Evolutionary conservation across 495 filamentous ascomycete species (phyloP).

Genomic region (Evernia prunastri): DNA sequence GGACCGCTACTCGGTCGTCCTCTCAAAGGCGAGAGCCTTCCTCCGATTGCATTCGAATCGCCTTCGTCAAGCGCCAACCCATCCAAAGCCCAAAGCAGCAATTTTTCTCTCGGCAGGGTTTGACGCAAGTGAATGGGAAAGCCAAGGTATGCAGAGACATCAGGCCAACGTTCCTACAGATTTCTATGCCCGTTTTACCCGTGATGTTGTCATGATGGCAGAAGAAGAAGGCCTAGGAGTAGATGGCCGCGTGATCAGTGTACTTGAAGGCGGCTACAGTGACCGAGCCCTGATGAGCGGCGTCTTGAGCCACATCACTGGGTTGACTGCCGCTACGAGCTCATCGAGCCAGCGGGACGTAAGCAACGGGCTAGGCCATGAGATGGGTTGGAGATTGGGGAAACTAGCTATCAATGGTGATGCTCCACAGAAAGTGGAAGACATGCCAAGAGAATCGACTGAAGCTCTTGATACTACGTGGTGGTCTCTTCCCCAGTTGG

Average conservation of each 20-base stretch:
- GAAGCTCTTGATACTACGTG: conserved; percentile 57
- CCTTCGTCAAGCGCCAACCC: conserved; percentile 45
- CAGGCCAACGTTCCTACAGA: conserved; percentile 91
- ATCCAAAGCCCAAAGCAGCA: conserved; percentile 62
- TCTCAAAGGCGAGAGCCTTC: conserved; percentile 74
- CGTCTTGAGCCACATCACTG: conserved; percentile 80
- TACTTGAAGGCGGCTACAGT: conserved; percentile 93
- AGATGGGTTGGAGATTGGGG: conserved; percentile 47
- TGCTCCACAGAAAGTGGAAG: neutral
- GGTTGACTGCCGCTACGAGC: conserved; percentile 29
- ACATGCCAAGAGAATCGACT: conserved; percentile 1
- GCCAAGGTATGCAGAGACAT: conserved; percentile 88
- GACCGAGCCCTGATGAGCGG: conserved; percentile 83
- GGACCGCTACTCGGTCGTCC: conserved; percentile 61
- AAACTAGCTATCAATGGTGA: conserved; percentile 12
- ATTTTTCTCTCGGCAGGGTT: conserved; percentile 95
- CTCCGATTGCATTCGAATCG: conserved; percentile 61
- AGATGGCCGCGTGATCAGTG: conserved; percentile 81
- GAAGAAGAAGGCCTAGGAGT: conserved; percentile 71
- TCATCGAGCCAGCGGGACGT: conserved; percentile 30
- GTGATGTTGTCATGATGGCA: conserved; percentile 73
- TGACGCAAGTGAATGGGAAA: conserved; percentile 92
- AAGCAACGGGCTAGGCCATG: conserved; percentile 41
- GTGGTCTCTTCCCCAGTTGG: conserved; percentile 68
- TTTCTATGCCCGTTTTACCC: conserved; percentile 87